Conservation (phyloP, 257 asterid genomes). For the Apocynum venetum region DNA sequence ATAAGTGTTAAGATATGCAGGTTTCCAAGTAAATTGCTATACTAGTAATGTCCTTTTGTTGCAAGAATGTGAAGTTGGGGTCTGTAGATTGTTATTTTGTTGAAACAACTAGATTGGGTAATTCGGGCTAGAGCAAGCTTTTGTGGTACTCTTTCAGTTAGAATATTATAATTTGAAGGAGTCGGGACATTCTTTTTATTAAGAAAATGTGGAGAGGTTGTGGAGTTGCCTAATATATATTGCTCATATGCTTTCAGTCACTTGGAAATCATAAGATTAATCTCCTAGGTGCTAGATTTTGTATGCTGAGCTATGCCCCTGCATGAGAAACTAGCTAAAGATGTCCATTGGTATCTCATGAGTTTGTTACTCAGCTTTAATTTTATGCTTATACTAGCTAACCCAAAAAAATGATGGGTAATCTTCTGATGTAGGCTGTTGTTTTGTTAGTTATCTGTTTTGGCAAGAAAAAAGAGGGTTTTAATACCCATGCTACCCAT, state of each 20-base stretch:
- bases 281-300: not conserved
- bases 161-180: not conserved
- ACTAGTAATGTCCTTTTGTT: not conserved
- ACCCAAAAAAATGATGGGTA: not conserved
- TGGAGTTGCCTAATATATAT: not conserved
- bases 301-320: slow-evolving; percentile 2
- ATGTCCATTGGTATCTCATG: not conserved
- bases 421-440: not conserved
- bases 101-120: not conserved
- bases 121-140: not conserved
- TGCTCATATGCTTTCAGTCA: not conserved
- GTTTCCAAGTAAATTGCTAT: not conserved
- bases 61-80: not conserved
- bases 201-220: not conserved
- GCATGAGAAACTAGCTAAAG: not conserved
- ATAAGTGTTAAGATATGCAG: not conserved
- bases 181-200: not conserved
- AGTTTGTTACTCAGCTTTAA: not conserved
- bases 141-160: not conserved
- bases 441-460: not conserved
- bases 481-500: not conserved
- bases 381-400: not conserved
- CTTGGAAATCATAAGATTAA: not conserved
- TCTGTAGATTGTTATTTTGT: not conserved
- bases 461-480: not conserved